Evolutionary conservation across 2,329 filamentous ascomycete genomes (phyloP), one percentile per base, ranked within the genome.

Genomic region (Trichoderma sp.): DNA sequence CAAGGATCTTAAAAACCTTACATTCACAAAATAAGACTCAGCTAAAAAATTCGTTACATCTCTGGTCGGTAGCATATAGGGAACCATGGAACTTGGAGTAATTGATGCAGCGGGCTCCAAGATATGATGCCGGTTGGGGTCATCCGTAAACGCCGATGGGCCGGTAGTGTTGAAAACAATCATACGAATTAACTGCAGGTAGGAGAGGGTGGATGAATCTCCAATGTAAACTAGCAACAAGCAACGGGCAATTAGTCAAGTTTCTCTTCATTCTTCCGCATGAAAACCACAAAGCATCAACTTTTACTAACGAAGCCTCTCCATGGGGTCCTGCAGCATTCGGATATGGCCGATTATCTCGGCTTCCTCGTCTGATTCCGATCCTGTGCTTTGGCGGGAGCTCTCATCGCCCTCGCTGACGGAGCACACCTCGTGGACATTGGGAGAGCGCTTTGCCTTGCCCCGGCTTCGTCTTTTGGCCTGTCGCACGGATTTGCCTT

Each of bases 201-300:
- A 89, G 0, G 88, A 87, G 6, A 90, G 78, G 0, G 86, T 86
- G 0, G 87, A 87, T 2, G 88, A 87, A 71, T 89, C 86, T n/a
- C 88, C 88, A 70, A 89, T 81, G 70, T 89, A 90, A 28, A 88
- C 85, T 87, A 37, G 0, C 34, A 69, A 39, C 30, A 49, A 21
- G n/a, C 24, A 24, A 24, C 5, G 1, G 1, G 63, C 51, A 69
- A 69, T 75, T 54, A 75, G 74, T 16, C 13, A 39, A 24, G 24
- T 30, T 16, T 24, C 18, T 24, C 24, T 60, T 39, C 13, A 10
- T 34, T 2, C 14, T 34, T 14, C 4, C 3, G 49, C 11, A 34
- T 14, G 11, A 26, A 26, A 26, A 26, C 16, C 21, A 51, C 7
- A 30, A 43, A 55, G 37, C 30, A 52, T 8, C 18, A 43, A 46